Evolutionary conservation across 78 protist species (phyloP).

Genomic region (Dictyostelium capitatum): DNA sequence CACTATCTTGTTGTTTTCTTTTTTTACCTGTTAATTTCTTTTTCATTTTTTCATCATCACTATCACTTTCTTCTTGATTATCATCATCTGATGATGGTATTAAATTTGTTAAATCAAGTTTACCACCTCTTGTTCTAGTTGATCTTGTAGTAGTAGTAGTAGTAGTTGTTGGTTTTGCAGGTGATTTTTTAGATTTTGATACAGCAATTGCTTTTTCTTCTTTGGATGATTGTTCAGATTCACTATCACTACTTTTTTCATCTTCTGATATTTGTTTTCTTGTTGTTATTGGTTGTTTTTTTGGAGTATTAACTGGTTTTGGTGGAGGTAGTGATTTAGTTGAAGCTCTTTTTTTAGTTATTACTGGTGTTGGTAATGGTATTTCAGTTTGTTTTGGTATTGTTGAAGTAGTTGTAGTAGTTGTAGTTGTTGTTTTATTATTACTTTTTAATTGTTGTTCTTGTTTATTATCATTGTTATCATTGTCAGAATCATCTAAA

Average conservation of each 20-base stretch:
- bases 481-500: background rate
- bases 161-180: background rate
- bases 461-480: background rate
- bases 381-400: background rate
- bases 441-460: background rate
- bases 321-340: no score
- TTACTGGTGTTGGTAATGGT: no score
- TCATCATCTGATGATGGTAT: background rate
- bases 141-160: background rate
- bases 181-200: background rate
- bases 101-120: background rate
- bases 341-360: background rate
- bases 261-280: no score
- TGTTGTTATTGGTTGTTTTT: no score
- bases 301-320: no score
- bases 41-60: background rate
- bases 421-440: background rate
- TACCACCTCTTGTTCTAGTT: background rate
- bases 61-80: background rate
- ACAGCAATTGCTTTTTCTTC: background rate
- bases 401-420: background rate
- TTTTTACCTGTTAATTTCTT: constrained; percentile 20
- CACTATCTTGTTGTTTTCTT: constrained; percentile 67
- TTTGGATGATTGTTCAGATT: no score
- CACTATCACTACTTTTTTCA: no score